Evolutionary conservation across 495 filamentous ascomycete genomes (phyloP), one percentile per base, ranked within the genome.

Genomic region (Aspergillus wentii): DNA sequence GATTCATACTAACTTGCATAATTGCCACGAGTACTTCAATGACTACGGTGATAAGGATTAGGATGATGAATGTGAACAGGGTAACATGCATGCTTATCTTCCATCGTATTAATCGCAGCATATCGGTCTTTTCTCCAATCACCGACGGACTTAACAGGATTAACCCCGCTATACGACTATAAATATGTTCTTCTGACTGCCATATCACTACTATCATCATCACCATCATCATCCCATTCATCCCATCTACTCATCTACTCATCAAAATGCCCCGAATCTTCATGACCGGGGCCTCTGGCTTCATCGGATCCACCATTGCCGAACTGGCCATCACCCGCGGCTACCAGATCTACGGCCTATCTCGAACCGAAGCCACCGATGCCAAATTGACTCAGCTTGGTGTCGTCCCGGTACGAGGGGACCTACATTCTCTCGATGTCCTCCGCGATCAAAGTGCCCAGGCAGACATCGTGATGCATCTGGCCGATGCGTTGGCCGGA

Each of bases 251-350:
- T 25, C 5, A 25, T 25, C 22, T 25, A 25, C 22, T n/a, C 5
- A 25, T 25, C 22, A 32, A 32, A 6, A 43, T 27, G 21, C 43
- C 36, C 33, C 41, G 35, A 31, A 33, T 71, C 44, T 70, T 72
- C 58, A 57, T 72, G 8, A 66, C 66, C 13, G 68, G 68, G 13
- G 68, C 49, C 19, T 54, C 43, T 30, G 68, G 68, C 43, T 70
- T 62, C 49, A 57, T 72, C 34, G 66, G 68, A 31, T 44, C 50
- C 8, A 35, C 35, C 7, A 35, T 68, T 19, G 49, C 45, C 33
- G 35, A 57, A 19, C 38, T 49, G 17, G 61, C 64, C 33, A 18
- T 69, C 25, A 33, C 49, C 22, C 30, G 55, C 8, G 64, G 64
- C 31, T 61, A 68, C 40, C 33, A 38, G 16, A 58, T 72, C 1